These are phyloP conservation scores for Chrysoporthe cubensis DNA, from an alignment of 2,329 filamentous ascomycete genomes.

Conservation along the genomic window DNA sequence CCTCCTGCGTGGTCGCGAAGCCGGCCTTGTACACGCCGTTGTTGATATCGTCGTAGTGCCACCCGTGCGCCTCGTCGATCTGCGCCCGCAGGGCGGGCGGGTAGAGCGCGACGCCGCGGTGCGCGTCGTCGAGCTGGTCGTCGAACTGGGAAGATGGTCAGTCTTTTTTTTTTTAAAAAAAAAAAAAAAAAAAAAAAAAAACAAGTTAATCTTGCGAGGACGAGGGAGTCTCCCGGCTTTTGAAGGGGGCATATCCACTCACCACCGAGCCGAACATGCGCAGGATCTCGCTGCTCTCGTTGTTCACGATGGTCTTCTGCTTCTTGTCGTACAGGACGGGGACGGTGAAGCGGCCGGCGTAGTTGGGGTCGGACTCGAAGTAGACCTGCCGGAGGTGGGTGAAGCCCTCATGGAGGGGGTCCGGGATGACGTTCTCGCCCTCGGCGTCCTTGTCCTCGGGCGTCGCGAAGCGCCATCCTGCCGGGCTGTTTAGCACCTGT, in stretches of 20 bases:
- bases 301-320: slow-evolving; percentile 78
- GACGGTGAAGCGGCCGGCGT: slow-evolving; percentile 82
- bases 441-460: slow-evolving; percentile 58
- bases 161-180: not conserved
- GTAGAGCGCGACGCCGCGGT: slow-evolving; percentile 67
- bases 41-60: slow-evolving; percentile 78
- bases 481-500: not conserved
- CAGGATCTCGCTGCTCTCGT: slow-evolving; percentile 91
- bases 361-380: slow-evolving; percentile 73
- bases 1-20: slow-evolving; percentile 81
- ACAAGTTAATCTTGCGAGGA: too few species aligned
- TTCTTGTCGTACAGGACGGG: slow-evolving; percentile 85
- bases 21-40: slow-evolving; percentile 77
- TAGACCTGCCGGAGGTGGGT: slow-evolving; percentile 78
- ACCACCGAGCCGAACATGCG: slow-evolving; percentile 84
- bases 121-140: slow-evolving; percentile 63
- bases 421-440: slow-evolving; percentile 67
- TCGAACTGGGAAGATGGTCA: slow-evolving; percentile 62
- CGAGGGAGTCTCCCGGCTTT: too few species aligned
- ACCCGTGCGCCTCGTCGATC: slow-evolving; percentile 79
- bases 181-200: too few species aligned
- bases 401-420: slow-evolving; percentile 71
- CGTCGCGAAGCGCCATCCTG: slow-evolving; percentile 83
- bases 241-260: not conserved
- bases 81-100: slow-evolving; percentile 64